Evolutionary conservation across 306 rosid genomes (phyloP).

Genomic region (Heteromeles arbutifolia): DNA sequence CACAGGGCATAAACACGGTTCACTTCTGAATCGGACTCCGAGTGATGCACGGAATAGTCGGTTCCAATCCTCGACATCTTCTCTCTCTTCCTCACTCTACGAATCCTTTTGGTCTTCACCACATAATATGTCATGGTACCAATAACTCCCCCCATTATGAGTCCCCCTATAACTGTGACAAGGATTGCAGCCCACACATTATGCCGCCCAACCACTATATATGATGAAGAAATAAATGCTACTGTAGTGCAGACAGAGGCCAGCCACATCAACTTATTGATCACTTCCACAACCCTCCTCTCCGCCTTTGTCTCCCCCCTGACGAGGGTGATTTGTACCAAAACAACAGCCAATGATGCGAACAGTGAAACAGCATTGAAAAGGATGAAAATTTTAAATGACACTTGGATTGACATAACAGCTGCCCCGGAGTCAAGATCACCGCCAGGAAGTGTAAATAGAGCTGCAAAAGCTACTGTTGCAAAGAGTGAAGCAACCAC

Average conservation of each 20-base stretch:
- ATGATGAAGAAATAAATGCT: constrained; percentile 66
- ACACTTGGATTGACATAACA: constrained; percentile 27
- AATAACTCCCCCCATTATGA: constrained; percentile 56
- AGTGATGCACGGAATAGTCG: constrained; percentile 12
- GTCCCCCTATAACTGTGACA: constrained; percentile 50
- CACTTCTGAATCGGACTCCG: constrained; percentile 61
- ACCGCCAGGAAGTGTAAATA: constrained; percentile 87
- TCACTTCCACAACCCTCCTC: constrained; percentile 67
- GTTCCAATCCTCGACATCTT: constrained; percentile 27
- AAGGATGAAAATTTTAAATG: constrained; percentile 67
- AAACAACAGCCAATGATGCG: constrained; percentile 71
- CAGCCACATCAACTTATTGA: constrained; percentile 91
- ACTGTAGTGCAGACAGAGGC: constrained; percentile 70
- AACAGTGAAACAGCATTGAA: constrained; percentile 71
- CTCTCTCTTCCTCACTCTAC: constrained; percentile 52
- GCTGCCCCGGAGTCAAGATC: constrained; percentile 45
- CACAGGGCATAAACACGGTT: constrained; percentile 65
- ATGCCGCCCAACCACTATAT: constrained; percentile 66
- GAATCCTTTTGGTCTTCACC: constrained; percentile 47
- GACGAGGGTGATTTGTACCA: constrained; percentile 82
- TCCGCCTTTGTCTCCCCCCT: constrained; percentile 75
- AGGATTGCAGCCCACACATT: constrained; percentile 72
- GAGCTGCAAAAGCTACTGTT: constrained; percentile 83
- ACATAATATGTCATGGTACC: constrained; percentile 78
- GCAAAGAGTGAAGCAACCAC: constrained; percentile 84